Percentiles rank a stretch among this genome's conserved stretches.
phyloP scores from a whole-genome alignment of 2,329 filamentous ascomycete genomes.

The Chalara sp. region DNA sequence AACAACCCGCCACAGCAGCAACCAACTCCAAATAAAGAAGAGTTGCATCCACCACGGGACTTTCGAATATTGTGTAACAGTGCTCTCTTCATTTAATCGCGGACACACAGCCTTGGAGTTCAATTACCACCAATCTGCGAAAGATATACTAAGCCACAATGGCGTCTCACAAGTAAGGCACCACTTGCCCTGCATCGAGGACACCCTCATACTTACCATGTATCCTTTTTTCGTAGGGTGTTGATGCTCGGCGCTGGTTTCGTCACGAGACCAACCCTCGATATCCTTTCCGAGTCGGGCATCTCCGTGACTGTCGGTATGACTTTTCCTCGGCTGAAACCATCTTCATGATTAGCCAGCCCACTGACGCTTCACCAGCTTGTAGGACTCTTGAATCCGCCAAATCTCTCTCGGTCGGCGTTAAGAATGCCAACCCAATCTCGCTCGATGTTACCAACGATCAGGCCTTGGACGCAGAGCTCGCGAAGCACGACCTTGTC shows the following conservation, averaged over 20 bases:
- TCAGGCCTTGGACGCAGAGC: conserved; percentile 69
- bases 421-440: conserved; percentile 69
- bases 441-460: conserved; percentile 77
- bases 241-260: conserved; percentile 46
- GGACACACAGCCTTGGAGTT: too few species aligned
- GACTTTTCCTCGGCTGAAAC: conserved; percentile 6
- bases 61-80: too few species aligned
- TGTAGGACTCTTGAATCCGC: conserved; percentile 76
- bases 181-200: too few species aligned
- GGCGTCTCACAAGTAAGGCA: too few species aligned
- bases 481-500: conserved; percentile 73
- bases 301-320: conserved; percentile 50
- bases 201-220: too few species aligned
- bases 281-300: conserved; percentile 49
- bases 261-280: conserved; percentile 50
- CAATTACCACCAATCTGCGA: too few species aligned
- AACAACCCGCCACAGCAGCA: too few species aligned
- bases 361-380: conserved; percentile 39
- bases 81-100: too few species aligned
- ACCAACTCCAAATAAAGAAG: too few species aligned
- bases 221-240: conserved; percentile 26
- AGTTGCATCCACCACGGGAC: too few species aligned
- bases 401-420: conserved; percentile 64
- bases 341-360: not conserved
- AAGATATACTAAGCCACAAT: too few species aligned